phyloP scores from a whole-genome alignment of 148 eudicot genomes.

The Camellia sinensis region DNA sequence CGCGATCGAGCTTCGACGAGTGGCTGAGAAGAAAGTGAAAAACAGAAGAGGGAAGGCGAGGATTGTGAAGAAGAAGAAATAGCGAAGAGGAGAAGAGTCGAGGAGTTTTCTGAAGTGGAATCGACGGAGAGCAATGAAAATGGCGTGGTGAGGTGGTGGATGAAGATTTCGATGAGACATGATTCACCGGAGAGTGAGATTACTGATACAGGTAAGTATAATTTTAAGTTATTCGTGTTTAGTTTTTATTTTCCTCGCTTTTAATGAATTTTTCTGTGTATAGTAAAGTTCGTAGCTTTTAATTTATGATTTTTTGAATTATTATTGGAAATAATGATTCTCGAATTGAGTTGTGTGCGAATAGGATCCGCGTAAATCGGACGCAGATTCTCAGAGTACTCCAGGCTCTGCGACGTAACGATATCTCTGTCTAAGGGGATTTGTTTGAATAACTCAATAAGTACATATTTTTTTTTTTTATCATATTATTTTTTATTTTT shows the following conservation, averaged over 20 bases:
- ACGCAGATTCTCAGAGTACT: too few species aligned
- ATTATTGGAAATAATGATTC: too few species aligned
- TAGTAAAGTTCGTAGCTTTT: not conserved
- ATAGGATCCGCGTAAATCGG: too few species aligned
- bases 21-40: constrained; percentile 36
- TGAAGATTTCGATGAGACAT: constrained; percentile 36
- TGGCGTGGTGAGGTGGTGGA: constrained; percentile 30
- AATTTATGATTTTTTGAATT: too few species aligned
- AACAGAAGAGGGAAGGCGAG: constrained; percentile 1
- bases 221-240: not conserved
- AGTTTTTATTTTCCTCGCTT: not conserved
- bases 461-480: too few species aligned
- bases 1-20: constrained; percentile 53
- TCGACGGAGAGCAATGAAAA: constrained; percentile 18
- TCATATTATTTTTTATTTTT: too few species aligned
- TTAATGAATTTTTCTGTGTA: too few species aligned
- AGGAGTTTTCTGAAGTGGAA: constrained; percentile 16
- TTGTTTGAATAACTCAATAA: too few species aligned
- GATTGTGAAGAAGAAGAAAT: constrained; percentile 10
- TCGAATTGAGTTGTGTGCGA: too few species aligned
- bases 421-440: too few species aligned
- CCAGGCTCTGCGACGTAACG: too few species aligned
- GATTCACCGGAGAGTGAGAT: constrained; percentile 72
- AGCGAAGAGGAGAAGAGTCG: constrained; percentile 13
- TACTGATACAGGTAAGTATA: constrained; percentile 61